Evolutionary conservation across 108 stramenopile species (phyloP), one percentile per base, ranked within the genome.

Genomic region (Skeletonema tropicum): DNA sequence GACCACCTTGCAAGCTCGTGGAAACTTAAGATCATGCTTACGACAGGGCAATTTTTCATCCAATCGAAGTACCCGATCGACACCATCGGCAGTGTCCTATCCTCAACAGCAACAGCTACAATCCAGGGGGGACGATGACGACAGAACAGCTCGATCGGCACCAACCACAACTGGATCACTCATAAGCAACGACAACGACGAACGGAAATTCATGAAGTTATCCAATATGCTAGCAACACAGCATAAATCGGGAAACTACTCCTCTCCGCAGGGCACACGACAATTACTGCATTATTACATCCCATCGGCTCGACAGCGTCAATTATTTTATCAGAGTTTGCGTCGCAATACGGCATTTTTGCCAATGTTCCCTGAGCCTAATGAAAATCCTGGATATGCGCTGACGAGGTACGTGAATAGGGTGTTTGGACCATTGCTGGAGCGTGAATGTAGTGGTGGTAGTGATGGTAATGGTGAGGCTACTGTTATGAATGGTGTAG

Each of bases 281-380:
- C 66, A 60, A 63, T 19, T 73, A 49, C 23, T 79, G 3, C 71
- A 79, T 73, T 67, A 60, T 13, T 39, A 63, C 17, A 38, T 79
- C 30, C 78, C 78, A 35, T 29, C 57, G 14, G 33, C 45, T 25
- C 23, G 58, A 25, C 45, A 68, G 17, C 65, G 71, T 15, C 33
- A 36, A 52, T 5, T 35, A 11, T 79, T 39, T 57, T 62, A 62
- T 31, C 31, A 21, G 4, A 60, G 63, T 39, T 58, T 79, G 45
- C 55, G 21, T 12, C 64, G 66, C 6, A 73, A 73, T 38, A 25
- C 55, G 45, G 41, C 71, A 13, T 38, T 66, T 26, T 29, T 79
- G 48, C 78, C 78, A 2, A 79, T 79, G 71, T 79, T 79, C 31
- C 78, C 78, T 23, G 78, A 79, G 17, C 78, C 78, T 17, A 71